Percentiles rank a stretch among this genome's conserved stretches.
phyloP scores from a whole-genome alignment of 1,139 yeast species.

The Magnusiomyces ingens region DNA sequence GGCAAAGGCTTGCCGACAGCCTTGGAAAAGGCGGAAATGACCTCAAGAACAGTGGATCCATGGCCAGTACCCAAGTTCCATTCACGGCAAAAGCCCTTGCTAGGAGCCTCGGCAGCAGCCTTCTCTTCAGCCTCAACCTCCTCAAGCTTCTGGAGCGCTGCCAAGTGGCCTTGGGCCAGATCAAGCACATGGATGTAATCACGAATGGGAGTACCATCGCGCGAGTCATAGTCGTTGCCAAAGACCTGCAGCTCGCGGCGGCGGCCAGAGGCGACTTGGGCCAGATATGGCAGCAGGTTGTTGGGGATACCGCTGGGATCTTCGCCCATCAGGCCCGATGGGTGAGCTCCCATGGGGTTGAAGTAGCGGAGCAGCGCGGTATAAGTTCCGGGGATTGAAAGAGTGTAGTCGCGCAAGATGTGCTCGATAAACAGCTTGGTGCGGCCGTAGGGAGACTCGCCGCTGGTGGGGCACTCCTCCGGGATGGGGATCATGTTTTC shows the following conservation, averaged over 20 bases:
- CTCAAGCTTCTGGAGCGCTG: slow-evolving; percentile 55
- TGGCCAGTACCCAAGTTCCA: slow-evolving; percentile 84
- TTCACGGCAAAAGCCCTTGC: slow-evolving; percentile 54
- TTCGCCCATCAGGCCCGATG: slow-evolving; percentile 72
- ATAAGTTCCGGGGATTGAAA: slow-evolving; percentile 47
- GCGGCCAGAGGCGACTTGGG: slow-evolving; percentile 73
- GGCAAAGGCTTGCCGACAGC: slow-evolving; percentile 67
- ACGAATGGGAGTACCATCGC: slow-evolving; percentile 77
- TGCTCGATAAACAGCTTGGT: slow-evolving; percentile 64
- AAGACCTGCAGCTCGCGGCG: slow-evolving; percentile 57
- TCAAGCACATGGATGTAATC: slow-evolving; percentile 81
- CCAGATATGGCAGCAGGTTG: slow-evolving; percentile 66
- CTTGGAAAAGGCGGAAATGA: slow-evolving; percentile 56
- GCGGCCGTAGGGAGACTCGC: slow-evolving; percentile 72
- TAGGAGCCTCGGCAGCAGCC: slow-evolving; percentile 17
- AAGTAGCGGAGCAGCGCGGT: slow-evolving; percentile 69
- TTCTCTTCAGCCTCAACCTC: slow-evolving; percentile 13
- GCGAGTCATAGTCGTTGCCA: slow-evolving; percentile 58
- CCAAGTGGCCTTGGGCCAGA: slow-evolving; percentile 72
- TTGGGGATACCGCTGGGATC: slow-evolving; percentile 76
- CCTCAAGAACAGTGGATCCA: slow-evolving; percentile 73
- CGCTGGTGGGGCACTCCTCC: slow-evolving; percentile 68
- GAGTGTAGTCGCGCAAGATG: slow-evolving; percentile 51
- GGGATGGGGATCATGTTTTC: slow-evolving; percentile 74
- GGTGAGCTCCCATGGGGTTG: slow-evolving; percentile 83